phyloP scores from a whole-genome alignment of 805 yeast species.

The Phaffomyces thermotolerans region DNA sequence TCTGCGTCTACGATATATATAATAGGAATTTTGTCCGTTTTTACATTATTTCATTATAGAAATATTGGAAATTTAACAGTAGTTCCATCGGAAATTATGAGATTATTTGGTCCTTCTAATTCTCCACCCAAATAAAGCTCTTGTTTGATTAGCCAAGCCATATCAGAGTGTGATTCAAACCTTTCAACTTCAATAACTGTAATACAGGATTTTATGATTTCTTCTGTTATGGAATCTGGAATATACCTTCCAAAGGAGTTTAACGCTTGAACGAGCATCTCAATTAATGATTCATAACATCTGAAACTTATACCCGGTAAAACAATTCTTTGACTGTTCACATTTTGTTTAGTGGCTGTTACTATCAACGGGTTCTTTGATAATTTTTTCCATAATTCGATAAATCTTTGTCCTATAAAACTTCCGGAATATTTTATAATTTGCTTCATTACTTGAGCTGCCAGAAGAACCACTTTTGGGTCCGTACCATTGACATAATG shows the following conservation, averaged over 20 bases:
- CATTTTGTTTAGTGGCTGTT: constrained; percentile 7
- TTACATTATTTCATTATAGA: not conserved
- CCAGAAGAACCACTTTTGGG: constrained; percentile 23
- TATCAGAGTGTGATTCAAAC: constrained; percentile 18
- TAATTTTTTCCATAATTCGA: constrained; percentile 36
- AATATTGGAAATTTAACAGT: not conserved
- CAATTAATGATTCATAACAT: constrained; percentile 15
- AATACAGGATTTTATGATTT: constrained; percentile 17
- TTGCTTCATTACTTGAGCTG: constrained; percentile 23
- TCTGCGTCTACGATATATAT: not conserved
- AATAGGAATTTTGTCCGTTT: no score
- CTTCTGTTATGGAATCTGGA: constrained; percentile 17
- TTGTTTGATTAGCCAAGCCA: constrained; percentile 21
- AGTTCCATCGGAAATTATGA: not conserved
- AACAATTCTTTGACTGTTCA: constrained; percentile 8
- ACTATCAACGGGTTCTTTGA: constrained; percentile 11
- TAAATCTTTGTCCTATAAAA: constrained; percentile 40
- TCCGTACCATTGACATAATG: constrained; percentile 13
- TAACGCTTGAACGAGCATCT: constrained; percentile 17
- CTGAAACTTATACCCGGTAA: constrained; percentile 19
- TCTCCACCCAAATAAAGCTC: constrained; percentile 3
- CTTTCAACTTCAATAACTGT: constrained; percentile 12
- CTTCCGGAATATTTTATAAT: constrained; percentile 34
- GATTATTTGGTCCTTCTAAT: not conserved
- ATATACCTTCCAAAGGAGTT: constrained; percentile 17